Base-by-base conservation (phyloP, 495 filamentous ascomycete genomes). In the Penicillium pulvis region DNA sequence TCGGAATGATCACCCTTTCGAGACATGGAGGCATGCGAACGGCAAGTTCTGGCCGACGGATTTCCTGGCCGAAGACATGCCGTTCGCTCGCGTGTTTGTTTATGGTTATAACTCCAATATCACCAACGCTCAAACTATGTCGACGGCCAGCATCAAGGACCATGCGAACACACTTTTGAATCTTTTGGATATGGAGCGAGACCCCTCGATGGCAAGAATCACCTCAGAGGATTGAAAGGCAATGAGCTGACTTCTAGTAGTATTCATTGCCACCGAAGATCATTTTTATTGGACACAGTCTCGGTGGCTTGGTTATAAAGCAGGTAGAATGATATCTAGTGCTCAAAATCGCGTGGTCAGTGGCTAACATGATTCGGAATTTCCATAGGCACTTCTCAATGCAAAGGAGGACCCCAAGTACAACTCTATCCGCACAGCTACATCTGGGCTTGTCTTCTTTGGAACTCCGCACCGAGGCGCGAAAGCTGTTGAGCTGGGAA, bases 231-330 rank as follows among this genome's bases (percentile, higher is more conserved):
- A 17, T 43, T 17, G 26, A 10, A 14, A 33, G 17, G 35, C 35
- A 33, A n/a, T n/a, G 20, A 0, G 51, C 39, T 53, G 24, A 44
- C 41, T 53, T 36, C 23, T 52, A 16, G 52, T 54, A 66, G 60
- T 50, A 56, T 6, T 51, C 66, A 1, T 30, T 59, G 39, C 67
- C 66, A 6, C 70, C 73, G 1, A 72, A 67, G 16, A 71, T 80
- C 14, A 76, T 81, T 31, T 80, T 79, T 31, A 66, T 81, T 28
- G 74, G 76, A 31, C 79, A 81, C 53, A 80, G 74, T 55, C 60
- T 81, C 12, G 79, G 79, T 14, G 75, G 79, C 0, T 64, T 81
- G 28, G 64, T 81, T 4, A 73, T 79, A 49, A 75, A 77, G 55
- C 74, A 81, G 66, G 78, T 79, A 62, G 45, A 56, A 51, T 23